A percentile compares a stretch with the other conserved stretches of the same genome.
phyloP scores from a whole-genome alignment of 768 basidiomycete genomes.

The Boletus eberwhitei region DNA sequence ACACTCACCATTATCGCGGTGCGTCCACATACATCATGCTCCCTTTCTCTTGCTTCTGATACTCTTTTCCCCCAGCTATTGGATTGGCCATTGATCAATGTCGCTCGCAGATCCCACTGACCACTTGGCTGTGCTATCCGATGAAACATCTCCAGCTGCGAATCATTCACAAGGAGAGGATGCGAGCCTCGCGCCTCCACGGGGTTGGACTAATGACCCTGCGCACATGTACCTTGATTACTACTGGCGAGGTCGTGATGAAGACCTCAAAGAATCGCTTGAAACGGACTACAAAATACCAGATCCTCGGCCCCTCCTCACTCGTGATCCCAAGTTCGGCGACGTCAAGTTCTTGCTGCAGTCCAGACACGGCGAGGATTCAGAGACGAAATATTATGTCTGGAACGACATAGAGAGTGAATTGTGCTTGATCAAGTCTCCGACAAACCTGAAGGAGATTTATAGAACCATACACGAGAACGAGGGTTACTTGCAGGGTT shows the following conservation, averaged over 20 bases:
- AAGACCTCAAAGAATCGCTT: neutral
- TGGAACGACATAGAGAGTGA: neutral
- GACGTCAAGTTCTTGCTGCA: neutral
- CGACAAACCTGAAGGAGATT: neutral
- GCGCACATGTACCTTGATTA: neutral
- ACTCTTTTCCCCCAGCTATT: neutral
- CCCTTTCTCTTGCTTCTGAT: neutral
- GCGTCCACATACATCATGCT: neutral
- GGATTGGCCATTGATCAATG: neutral
- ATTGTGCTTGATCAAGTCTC: neutral
- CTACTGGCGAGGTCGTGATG: neutral
- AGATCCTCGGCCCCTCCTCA: neutral
- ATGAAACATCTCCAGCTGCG: no score
- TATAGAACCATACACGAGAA: neutral
- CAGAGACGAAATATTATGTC: neutral
- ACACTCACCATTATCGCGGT: neutral
- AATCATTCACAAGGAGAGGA: neutral
- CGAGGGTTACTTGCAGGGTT: neutral
- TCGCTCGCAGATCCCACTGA: no score
- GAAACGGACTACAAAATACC: neutral
- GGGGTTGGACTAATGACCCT: neutral
- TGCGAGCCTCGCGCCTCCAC: no score
- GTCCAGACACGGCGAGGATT: neutral
- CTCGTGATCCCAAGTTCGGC: neutral
- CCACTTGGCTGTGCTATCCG: no score